Conservation (phyloP, 345 rosid genomes). For the Euphorbia peplus region DNA sequence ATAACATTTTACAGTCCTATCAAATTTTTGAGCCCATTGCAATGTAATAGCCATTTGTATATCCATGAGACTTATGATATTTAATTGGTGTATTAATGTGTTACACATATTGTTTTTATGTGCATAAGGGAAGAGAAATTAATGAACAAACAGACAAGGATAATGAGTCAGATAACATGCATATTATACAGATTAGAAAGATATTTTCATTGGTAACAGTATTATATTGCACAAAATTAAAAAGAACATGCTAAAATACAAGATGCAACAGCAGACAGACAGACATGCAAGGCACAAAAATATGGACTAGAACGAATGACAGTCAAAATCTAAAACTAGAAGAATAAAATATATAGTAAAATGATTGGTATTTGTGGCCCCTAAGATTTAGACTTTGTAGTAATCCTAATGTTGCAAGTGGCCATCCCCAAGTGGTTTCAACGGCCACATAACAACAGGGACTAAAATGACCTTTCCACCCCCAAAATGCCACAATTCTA, state of each 20-base stretch:
- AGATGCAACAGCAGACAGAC: constrained; percentile 1
- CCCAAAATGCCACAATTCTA: no score
- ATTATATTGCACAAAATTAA: constrained; percentile 6
- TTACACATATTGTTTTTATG: constrained; percentile 2
- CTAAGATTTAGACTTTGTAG: background rate
- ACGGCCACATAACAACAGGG: no score
- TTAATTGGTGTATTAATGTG: constrained; percentile 14
- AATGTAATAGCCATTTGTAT: no score
- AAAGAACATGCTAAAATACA: constrained; percentile 1
- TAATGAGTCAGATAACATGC: background rate
- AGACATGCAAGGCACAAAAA: background rate
- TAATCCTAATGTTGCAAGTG: constrained; percentile 15
- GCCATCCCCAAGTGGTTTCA: background rate
- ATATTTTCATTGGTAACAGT: background rate
- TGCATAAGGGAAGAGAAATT: background rate
- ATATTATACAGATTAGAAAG: background rate
- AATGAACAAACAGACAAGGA: constrained; percentile 10
- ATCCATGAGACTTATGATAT: no score
- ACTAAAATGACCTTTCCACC: no score
- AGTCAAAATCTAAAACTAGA: background rate
- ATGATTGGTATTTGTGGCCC: constrained; percentile 27
- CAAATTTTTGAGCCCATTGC: no score
- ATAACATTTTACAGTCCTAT: no score
- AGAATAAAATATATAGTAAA: background rate
- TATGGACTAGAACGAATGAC: background rate